Evolutionary conservation across 495 filamentous ascomycete species (phyloP).

Genomic region (Durotheca rogersii): DNA sequence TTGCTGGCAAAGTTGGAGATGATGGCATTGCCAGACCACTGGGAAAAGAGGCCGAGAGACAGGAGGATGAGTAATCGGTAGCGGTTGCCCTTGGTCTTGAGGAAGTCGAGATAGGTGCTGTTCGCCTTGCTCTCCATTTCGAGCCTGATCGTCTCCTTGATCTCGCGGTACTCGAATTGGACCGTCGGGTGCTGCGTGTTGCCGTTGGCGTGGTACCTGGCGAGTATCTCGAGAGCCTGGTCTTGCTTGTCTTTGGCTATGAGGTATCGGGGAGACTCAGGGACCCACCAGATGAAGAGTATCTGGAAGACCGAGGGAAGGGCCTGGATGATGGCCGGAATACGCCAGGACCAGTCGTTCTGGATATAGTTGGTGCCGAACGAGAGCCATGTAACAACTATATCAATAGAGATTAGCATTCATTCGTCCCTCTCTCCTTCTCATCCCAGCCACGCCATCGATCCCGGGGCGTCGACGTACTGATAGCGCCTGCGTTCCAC

Average conservation of each 20-base stretch:
- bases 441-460: too few species aligned
- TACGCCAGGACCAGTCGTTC: slow-evolving; percentile 54
- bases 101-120: slow-evolving; percentile 58
- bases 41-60: slow-evolving; percentile 62
- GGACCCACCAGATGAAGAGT: slow-evolving; percentile 57
- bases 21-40: slow-evolving; percentile 69
- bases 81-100: slow-evolving; percentile 68
- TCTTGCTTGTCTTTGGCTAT: slow-evolving; percentile 66
- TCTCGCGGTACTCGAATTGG: slow-evolving; percentile 60
- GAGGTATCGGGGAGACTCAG: slow-evolving; percentile 64
- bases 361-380: slow-evolving; percentile 52
- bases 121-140: slow-evolving; percentile 49
- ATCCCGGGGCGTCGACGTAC: slow-evolving; percentile 34
- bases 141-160: slow-evolving; percentile 57
- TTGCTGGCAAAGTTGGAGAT: slow-evolving; percentile 63
- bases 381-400: slow-evolving; percentile 53
- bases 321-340: slow-evolving; percentile 54
- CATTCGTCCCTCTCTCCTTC: not conserved
- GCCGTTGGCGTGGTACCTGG: slow-evolving; percentile 60
- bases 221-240: slow-evolving; percentile 58
- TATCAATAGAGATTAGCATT: too few species aligned
- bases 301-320: slow-evolving; percentile 53
- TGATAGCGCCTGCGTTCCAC: slow-evolving; percentile 60
- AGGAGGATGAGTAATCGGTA: slow-evolving; percentile 60
- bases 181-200: slow-evolving; percentile 57